A percentile compares a stretch with the other conserved stretches of the same genome.
phyloP scores from a whole-genome alignment of 345 rosid species.

The Arabidopsis thaliana region TAIR10.1 NC_003076.8:20809001-20809500 shows the following conservation, averaged over 20 bases:
- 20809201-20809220: slow-evolving; percentile 20
- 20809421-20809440: slow-evolving; percentile 97
- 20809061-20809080: slow-evolving; percentile 90
- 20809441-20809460: slow-evolving; percentile 95
- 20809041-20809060: slow-evolving; percentile 94
- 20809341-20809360: slow-evolving; percentile 84
- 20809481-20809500: slow-evolving; percentile 14
- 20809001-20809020: neutral
- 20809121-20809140: slow-evolving; percentile 93
- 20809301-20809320: slow-evolving; percentile 88
- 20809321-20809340: slow-evolving; percentile 91
- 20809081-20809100: slow-evolving; percentile 98
- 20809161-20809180: slow-evolving; percentile 54
- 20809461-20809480: slow-evolving; percentile 41
- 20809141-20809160: slow-evolving; percentile 92
- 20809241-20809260: slow-evolving; percentile 75
- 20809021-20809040: slow-evolving; percentile 36
- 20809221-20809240: slow-evolving; percentile 33
- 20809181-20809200: slow-evolving; percentile 5
- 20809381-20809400: slow-evolving; percentile 85
- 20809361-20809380: slow-evolving; percentile 90
- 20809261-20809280: slow-evolving; percentile 93
- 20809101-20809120: slow-evolving; percentile 98
- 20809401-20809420: slow-evolving; percentile 93
- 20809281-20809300: slow-evolving; percentile 86